These are phyloP conservation scores for Cinnamomum chago DNA, from an alignment of 164 flowering plant species.

Conservation along the genomic window DNA sequence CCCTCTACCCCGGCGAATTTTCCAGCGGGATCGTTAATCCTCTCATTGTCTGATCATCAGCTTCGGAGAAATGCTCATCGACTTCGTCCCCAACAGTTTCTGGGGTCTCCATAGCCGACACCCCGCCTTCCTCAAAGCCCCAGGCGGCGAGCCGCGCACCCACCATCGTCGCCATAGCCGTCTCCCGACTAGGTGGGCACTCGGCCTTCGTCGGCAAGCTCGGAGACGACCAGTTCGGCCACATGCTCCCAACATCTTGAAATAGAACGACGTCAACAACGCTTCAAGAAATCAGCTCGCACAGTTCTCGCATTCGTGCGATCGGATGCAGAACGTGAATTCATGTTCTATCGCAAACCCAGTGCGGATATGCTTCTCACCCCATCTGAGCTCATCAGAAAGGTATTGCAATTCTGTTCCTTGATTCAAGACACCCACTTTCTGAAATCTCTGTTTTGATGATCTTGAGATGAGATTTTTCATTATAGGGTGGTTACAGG, in stretches of 20 bases:
- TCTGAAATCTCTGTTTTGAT: too few species aligned
- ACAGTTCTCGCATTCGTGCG: conserved; percentile 86
- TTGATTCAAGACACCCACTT: too few species aligned
- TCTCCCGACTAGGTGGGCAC: conserved; percentile 67
- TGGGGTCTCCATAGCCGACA: conserved; percentile 84
- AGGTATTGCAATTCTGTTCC: conserved; percentile 25
- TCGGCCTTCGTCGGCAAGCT: conserved; percentile 86
- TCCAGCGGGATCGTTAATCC: not conserved
- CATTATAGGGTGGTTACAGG: conserved; percentile 31
- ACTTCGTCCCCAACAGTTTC: conserved; percentile 84
- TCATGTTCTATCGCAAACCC: conserved; percentile 1
- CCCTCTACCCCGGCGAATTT: too few species aligned
- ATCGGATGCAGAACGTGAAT: too few species aligned
- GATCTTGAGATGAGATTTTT: too few species aligned
- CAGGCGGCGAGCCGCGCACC: conserved; percentile 74
- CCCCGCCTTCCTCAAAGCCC: conserved; percentile 89
- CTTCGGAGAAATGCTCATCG: conserved; percentile 95
- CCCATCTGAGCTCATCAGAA: conserved; percentile 38
- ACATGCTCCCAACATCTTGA: conserved; percentile 64
- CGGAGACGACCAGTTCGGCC: conserved; percentile 94
- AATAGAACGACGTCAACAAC: conserved; percentile 47
- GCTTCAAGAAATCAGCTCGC: conserved; percentile 63
- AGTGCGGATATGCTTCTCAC: conserved; percentile 34
- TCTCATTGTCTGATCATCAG: conserved; percentile 43
- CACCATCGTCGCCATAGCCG: conserved; percentile 89